Evolutionary conservation across 2,329 filamentous ascomycete species (phyloP), one percentile per base, ranked within the genome.

Genomic region (Mariannaea sp.): DNA sequence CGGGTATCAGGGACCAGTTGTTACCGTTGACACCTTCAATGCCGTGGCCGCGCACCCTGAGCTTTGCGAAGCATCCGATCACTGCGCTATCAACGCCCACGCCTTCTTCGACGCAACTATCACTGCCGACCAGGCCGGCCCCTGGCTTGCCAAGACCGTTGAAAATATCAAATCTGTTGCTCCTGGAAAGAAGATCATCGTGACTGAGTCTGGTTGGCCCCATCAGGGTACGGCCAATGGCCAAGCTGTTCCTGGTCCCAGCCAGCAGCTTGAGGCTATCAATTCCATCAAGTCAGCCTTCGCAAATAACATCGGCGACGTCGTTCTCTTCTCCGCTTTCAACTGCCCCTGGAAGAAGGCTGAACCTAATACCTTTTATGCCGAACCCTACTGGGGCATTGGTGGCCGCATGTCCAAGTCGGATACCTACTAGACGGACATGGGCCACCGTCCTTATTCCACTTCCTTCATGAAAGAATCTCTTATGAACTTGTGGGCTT

Each of bases 171-270:
- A 71, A 55, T 68, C 69, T 38, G 57, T 66, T 82, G 10, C 64
- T 26, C 26, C 73, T 4, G 65, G 75, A 59, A 87, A 90, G 71
- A 78, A 80, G 39, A 80, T 89, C 26, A 77, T 93, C 30, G 85
- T 95, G 61, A 91, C 89, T 1, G 92, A 96, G 76, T 87, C 87
- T 3, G 92, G 92, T 44, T 96, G 91, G 91, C 91, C 91, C 35
- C 85, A 82, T 69, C 71, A 82, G 60, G 91, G 91, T 14, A 61
- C 75, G 10, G 55, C 78, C 46, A 92, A 94, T 68, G 83, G 84
- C 2, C 66, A 68, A 14, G 90, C 90, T n/a, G 75, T 92, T 2
- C 88, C 90, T 0, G 84, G 84, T 10, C 64, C 75, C n/a, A 73
- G 77, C 9, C 84, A 92, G 60, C 91, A 96, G 70, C 68, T 75